Evolutionary conservation across 345 rosid species (phyloP).

Genomic region (Euphorbia peplus): DNA sequence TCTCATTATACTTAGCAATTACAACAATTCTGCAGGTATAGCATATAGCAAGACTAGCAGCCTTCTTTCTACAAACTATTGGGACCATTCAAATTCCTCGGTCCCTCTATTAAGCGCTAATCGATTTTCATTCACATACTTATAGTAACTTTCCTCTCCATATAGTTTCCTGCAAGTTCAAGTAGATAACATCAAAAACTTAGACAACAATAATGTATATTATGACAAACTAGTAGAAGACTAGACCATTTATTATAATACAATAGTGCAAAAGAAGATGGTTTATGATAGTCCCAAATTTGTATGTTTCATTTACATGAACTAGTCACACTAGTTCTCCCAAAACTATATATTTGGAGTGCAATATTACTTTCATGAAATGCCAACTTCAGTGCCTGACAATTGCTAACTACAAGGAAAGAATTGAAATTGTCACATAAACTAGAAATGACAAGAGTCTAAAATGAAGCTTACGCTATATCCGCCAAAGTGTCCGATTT

Average conservation of each 20-base stretch:
- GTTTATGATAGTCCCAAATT: not conserved
- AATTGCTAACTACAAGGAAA: not conserved
- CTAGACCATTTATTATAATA: too few relatives aligned
- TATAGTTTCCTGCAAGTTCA: conserved; percentile 55
- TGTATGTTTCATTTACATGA: not conserved
- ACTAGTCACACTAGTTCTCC: not conserved
- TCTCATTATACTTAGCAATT: not conserved
- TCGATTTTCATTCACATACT: conserved; percentile 35
- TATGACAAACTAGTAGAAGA: not conserved
- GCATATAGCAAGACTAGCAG: not conserved
- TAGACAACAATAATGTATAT: not conserved
- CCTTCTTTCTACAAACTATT: not conserved
- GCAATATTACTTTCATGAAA: not conserved
- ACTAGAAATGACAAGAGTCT: not conserved
- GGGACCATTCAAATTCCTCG: not conserved
- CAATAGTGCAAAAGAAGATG: not conserved
- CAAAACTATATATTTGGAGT: not conserved
- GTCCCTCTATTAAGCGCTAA: conserved; percentile 3
- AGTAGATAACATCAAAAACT: too few relatives aligned
- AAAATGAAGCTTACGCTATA: conserved; percentile 57
- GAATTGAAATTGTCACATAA: conserved; percentile 1
- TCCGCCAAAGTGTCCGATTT: conserved; percentile 74
- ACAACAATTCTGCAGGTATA: not conserved
- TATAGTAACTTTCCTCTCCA: conserved; percentile 53
- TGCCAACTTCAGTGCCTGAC: not conserved